Evolutionary conservation across 140 eudicot species (phyloP).

Genomic region (Anethum foeniculum): DNA sequence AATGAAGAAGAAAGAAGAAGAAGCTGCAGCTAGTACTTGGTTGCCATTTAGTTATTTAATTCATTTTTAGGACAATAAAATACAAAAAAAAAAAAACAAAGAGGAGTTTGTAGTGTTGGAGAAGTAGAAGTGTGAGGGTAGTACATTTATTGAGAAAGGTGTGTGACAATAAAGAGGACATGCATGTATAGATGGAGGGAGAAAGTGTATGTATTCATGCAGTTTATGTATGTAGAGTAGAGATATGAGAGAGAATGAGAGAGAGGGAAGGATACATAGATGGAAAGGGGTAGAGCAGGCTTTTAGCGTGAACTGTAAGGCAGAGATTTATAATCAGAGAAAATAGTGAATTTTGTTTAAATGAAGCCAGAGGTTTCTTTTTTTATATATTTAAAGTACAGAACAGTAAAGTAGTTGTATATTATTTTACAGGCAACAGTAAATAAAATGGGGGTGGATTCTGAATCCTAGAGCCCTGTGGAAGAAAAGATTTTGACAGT

Average conservation of each 20-base stretch:
- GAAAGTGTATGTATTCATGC: background rate
- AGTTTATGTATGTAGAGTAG: background rate
- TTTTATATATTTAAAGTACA: no score
- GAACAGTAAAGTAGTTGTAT: background rate
- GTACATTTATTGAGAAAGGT: background rate
- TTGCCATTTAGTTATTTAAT: background rate
- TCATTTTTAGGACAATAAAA: background rate
- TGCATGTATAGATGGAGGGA: background rate
- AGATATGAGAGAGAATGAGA: background rate
- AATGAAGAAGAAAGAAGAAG: background rate
- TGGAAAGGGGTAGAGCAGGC: slow-evolving; percentile 46
- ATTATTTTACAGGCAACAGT: background rate
- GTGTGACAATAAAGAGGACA: slow-evolving; percentile 3
- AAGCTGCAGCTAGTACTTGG: background rate
- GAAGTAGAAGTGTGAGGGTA: background rate
- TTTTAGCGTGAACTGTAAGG: slow-evolving; percentile 88
- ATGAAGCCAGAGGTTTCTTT: slow-evolving; percentile 3
- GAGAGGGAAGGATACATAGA: slow-evolving; percentile 11
- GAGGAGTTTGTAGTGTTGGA: background rate
- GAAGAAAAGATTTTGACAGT: background rate
- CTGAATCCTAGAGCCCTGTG: background rate
- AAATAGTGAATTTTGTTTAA: slow-evolving; percentile 22
- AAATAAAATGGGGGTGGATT: background rate
- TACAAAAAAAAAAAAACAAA: background rate
- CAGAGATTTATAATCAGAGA: slow-evolving; percentile 24